phyloP scores from a whole-genome alignment of 176 grass and related monocot species.

The Musa acuminata region DNA sequence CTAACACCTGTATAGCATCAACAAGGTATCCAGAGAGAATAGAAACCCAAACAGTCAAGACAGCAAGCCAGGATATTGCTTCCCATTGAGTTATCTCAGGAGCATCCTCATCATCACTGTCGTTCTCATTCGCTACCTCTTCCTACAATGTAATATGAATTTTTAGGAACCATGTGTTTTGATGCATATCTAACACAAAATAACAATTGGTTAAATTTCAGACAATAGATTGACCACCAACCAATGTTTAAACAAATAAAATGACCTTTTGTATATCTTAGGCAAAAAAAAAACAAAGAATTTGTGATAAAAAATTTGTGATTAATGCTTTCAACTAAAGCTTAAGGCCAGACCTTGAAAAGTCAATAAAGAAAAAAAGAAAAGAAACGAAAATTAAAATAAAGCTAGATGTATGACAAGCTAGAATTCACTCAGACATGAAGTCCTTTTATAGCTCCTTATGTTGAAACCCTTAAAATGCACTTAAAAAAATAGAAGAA shows the following conservation, averaged over 20 bases:
- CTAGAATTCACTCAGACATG: no score
- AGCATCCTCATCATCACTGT: conserved; percentile 39
- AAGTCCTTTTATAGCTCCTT: no score
- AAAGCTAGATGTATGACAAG: no score
- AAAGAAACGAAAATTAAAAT: no score
- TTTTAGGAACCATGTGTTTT: neutral
- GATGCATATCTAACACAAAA: neutral
- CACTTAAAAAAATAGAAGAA: no score
- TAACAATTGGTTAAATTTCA: neutral
- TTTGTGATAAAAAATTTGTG: no score
- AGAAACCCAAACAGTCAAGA: conserved; percentile 95
- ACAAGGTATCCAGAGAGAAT: conserved; percentile 92
- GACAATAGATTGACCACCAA: neutral
- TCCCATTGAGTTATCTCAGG: conserved; percentile 77
- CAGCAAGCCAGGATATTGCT: conserved; percentile 72
- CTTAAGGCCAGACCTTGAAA: no score
- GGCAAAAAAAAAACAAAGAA: neutral
- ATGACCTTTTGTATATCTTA: neutral
- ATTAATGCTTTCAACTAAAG: no score
- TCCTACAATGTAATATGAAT: conserved; percentile 26
- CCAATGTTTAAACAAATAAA: neutral
- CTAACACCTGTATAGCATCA: conserved; percentile 84
- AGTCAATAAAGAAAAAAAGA: no score
- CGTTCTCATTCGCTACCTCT: conserved; percentile 37
- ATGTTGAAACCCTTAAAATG: no score